These are phyloP conservation scores for Rhododendron williamsianum DNA, from an alignment of 148 eudicot species.

Conservation along the genomic window DNA sequence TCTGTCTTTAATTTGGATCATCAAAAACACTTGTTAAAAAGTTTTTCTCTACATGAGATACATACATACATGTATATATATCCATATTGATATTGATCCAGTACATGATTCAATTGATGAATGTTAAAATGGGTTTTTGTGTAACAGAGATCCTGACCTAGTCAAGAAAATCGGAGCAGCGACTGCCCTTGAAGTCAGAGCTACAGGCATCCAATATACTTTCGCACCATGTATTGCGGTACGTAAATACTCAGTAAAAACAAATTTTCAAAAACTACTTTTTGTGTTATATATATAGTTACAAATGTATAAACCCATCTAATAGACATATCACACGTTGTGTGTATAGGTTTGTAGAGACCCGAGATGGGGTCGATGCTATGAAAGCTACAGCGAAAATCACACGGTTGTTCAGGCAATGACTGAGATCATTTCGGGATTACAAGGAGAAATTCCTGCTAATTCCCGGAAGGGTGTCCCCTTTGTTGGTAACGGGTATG, in stretches of 20 bases:
- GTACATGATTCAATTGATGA: too few species aligned
- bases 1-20: too few species aligned
- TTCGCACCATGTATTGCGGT: not conserved
- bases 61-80: too few species aligned
- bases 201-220: not conserved
- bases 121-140: not conserved
- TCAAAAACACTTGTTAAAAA: too few species aligned
- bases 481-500: constrained; percentile 52
- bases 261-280: not conserved
- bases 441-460: constrained; percentile 52
- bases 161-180: not conserved
- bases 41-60: too few species aligned
- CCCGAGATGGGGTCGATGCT: constrained; percentile 78
- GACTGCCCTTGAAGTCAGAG: not conserved
- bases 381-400: constrained; percentile 71
- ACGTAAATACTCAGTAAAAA: not conserved
- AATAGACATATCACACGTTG: not conserved
- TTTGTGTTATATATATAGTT: not conserved
- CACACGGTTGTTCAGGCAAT: constrained; percentile 50
- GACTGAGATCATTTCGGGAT: constrained; percentile 54
- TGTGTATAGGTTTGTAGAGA: constrained; percentile 53
- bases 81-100: too few species aligned
- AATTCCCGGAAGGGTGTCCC: constrained; percentile 45
- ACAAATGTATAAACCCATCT: not conserved
- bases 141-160: not conserved